These are phyloP conservation scores for Zymoseptoria crescenta DNA, from an alignment of 2,329 filamentous ascomycete species.

Conservation along the genomic window DNA sequence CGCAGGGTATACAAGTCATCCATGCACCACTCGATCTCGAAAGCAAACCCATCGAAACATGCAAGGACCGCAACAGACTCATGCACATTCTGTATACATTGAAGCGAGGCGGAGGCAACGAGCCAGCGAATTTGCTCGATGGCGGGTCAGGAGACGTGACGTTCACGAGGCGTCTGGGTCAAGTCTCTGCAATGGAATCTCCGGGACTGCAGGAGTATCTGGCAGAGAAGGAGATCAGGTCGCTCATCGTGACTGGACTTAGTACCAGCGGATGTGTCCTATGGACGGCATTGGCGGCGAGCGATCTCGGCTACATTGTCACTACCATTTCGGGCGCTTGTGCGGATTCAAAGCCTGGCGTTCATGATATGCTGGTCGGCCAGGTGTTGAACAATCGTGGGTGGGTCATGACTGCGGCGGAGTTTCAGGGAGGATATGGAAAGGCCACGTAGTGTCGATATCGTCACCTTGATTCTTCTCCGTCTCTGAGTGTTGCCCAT, in stretches of 20 bases:
- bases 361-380: background rate
- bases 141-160: conserved; percentile 15
- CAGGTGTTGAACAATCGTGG: background rate
- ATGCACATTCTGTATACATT: conserved; percentile 7
- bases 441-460: background rate
- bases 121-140: conserved; percentile 14
- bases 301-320: background rate
- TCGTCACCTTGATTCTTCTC: background rate
- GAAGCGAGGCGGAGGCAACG: conserved; percentile 10
- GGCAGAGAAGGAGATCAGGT: conserved; percentile 17
- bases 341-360: background rate
- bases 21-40: conserved; percentile 23
- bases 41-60: conserved; percentile 16
- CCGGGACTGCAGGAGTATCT: conserved; percentile 20
- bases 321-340: background rate
- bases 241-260: conserved; percentile 15
- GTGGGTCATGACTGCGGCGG: background rate
- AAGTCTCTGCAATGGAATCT: conserved; percentile 25
- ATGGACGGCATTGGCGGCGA: background rate
- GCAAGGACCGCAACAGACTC: conserved; percentile 17
- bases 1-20: conserved; percentile 23
- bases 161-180: conserved; percentile 18
- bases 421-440: background rate
- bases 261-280: background rate
- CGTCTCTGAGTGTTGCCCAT: too few species aligned